Evolutionary conservation across 2,329 filamentous ascomycete genomes (phyloP), one percentile per base, ranked within the genome.

Genomic region (Colletotrichum melonis): DNA sequence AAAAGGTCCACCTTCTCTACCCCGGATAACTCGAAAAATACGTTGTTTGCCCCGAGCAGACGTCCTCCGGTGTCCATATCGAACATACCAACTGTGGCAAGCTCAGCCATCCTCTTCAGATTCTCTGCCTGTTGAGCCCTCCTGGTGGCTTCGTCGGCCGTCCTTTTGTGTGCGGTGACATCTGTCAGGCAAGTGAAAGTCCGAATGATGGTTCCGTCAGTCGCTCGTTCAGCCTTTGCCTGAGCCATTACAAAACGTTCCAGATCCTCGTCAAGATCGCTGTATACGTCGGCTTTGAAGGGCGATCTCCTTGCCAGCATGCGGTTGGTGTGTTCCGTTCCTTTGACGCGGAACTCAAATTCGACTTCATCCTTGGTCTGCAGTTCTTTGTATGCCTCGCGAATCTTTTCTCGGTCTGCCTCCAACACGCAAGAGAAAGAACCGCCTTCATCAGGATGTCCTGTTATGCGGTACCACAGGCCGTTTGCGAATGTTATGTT

Each of bases 401-500:
- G 76, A 26, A 88, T 81, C 62, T 81, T 82, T 11, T 79, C 76
- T 46, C 81, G 84, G 74, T 89, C 87, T 58, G 87, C 85, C 24
- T 87, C 85, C 2, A 86, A 80, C 3, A 88, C 83, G 24, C 82
- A 86, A 6, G 84, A 81, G 7, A 88, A 76, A 57, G 88, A 82
- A 7, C 81, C 83, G 55, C 82, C 76, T 9, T 79, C 74, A 4
- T 76, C 80, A 49, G 84, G 79, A 59, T 84, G 82, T 1, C 87
- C 86, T 1, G 86, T 88, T 46, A 90, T 88, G 52, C 85, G 84
- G 76, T 88, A 85, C 84, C 87, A 95, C 9, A 91, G 90, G 63
- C 93, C 89, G 77, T 95, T 95, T 19, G 92, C 92, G 78, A 92
- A 94, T 0, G 88, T 90, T 70, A 95, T 89, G 52, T 88, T 88